Conservation (phyloP, 192 early-diverging fungal genomes). For the Tieghemiomyces parasiticus region DNA sequence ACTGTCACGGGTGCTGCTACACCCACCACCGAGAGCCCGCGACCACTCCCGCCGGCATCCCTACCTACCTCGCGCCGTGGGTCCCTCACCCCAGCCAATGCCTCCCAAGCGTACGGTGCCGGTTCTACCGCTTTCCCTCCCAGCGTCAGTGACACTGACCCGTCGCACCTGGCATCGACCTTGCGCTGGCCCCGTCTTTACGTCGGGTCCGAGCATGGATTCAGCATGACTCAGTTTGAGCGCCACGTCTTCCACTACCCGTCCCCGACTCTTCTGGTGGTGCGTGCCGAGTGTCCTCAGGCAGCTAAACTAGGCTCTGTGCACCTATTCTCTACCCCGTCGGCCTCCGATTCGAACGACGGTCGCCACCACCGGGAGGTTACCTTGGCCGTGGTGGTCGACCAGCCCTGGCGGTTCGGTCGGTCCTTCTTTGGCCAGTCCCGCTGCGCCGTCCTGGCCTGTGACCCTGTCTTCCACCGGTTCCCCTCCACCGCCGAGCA, state of each 20-base stretch:
- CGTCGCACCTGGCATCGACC: neutral
- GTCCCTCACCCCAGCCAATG: neutral
- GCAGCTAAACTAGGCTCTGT: neutral
- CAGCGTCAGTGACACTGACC: too few species aligned
- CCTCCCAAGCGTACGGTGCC: neutral
- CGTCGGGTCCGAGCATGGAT: conserved; percentile 8
- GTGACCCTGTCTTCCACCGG: neutral
- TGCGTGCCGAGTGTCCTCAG: neutral
- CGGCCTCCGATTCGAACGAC: neutral
- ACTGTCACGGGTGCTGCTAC: neutral
- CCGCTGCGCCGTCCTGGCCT: neutral
- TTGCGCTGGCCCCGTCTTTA: conserved; percentile 1
- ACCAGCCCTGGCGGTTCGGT: conserved; percentile 4
- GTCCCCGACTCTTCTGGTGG: neutral
- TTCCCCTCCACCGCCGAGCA: neutral
- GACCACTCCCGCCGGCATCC: neutral
- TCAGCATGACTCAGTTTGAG: conserved; percentile 5
- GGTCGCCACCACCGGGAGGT: neutral
- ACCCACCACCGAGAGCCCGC: neutral
- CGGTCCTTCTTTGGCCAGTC: conserved; percentile 5
- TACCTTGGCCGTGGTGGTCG: neutral
- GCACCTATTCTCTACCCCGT: too few species aligned
- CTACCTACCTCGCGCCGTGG: neutral
- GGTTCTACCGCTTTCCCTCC: neutral
- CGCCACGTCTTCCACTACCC: conserved; percentile 3